Percentiles rank a stretch among this genome's conserved stretches.
phyloP scores from a whole-genome alignment of 768 basidiomycete genomes.

The Podaxis sp. region DNA sequence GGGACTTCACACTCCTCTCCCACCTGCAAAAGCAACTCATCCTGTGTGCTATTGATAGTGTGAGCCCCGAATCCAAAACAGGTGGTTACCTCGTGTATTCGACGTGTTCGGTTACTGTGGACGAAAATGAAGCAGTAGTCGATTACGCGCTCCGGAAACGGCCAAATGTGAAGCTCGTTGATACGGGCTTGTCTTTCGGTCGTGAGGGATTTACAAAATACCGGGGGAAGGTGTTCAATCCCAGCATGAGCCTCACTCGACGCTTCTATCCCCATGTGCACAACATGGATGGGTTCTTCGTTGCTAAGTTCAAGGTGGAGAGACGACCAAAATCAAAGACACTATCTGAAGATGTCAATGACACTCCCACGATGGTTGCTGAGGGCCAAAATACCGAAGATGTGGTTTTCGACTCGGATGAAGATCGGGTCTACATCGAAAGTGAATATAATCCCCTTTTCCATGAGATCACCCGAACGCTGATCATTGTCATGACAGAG shows the following conservation, averaged over 20 bases:
- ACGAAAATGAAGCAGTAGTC: conserved; percentile 97
- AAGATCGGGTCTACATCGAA: conserved; percentile 73
- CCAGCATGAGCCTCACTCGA: conserved; percentile 74
- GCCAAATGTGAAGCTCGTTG: conserved; percentile 87
- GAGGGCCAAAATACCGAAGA: conserved; percentile 22
- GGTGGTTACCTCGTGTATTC: conserved; percentile 97
- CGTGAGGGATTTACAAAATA: conserved; percentile 86
- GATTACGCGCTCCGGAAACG: conserved; percentile 96
- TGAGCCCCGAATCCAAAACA: conserved; percentile 82
- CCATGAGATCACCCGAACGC: conserved; percentile 50
- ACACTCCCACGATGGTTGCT: conserved; percentile 22
- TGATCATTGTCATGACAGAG: conserved; percentile 37
- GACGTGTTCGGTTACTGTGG: conserved; percentile 96
- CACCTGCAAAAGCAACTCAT: conserved; percentile 98
- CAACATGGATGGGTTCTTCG: conserved; percentile 99
- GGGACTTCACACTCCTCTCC: conserved; percentile 93
- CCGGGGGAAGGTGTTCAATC: conserved; percentile 86
- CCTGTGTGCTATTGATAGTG: conserved; percentile 95
- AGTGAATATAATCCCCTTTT: conserved; percentile 46
- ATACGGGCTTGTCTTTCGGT: conserved; percentile 91
- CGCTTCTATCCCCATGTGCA: conserved; percentile 96
- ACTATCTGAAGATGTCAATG: conserved; percentile 21
- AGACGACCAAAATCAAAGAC: conserved; percentile 54
- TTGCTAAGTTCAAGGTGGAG: conserved; percentile 97
- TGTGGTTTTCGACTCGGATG: conserved; percentile 62